Percentiles rank a stretch among this genome's conserved stretches.
Evolutionary conservation across 2,329 filamentous ascomycete species (phyloP).

Genomic region (Sclerotinia borealis): DNA sequence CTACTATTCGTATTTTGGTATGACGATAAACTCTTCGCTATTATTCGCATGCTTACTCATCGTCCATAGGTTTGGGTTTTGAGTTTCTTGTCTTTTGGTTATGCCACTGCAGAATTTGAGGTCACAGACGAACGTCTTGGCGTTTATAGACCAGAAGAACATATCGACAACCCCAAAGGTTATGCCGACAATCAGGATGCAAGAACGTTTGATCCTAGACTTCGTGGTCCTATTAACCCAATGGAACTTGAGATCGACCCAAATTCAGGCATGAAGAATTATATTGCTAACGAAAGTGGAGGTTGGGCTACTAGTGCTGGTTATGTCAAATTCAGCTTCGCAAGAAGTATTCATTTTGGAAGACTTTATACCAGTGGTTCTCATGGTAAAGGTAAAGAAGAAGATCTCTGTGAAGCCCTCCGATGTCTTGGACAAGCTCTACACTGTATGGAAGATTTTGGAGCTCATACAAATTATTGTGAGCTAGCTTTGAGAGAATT

Average conservation of each 20-base stretch:
- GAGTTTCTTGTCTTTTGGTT: constrained; percentile 75
- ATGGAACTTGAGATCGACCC: constrained; percentile 68
- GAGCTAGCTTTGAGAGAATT: constrained; percentile 71
- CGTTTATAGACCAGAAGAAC: constrained; percentile 71
- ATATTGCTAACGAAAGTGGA: constrained; percentile 86
- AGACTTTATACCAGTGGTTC: constrained; percentile 66
- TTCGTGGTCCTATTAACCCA: constrained; percentile 71
- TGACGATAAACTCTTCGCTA: constrained; percentile 10
- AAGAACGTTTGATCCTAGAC: constrained; percentile 69
- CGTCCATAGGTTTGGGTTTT: constrained; percentile 61
- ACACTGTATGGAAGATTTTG: constrained; percentile 59
- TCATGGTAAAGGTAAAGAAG: constrained; percentile 58
- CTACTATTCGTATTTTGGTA: constrained; percentile 69
- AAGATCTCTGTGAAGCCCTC: constrained; percentile 74
- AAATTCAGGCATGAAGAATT: constrained; percentile 96
- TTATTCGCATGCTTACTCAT: constrained; percentile 12
- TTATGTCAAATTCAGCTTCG: constrained; percentile 72
- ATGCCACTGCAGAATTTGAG: constrained; percentile 81
- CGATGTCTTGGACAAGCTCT: constrained; percentile 53
- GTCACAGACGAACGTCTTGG: constrained; percentile 75
- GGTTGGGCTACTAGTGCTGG: constrained; percentile 86
- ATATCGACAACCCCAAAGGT: constrained; percentile 69
- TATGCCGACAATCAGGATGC: constrained; percentile 87
- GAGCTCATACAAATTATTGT: constrained; percentile 78
- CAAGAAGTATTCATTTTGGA: constrained; percentile 70